These are phyloP conservation scores for Saprolegnia parasitica DNA, from an alignment of 352 stramenopile genomes.

Conservation along the genomic window DNA sequence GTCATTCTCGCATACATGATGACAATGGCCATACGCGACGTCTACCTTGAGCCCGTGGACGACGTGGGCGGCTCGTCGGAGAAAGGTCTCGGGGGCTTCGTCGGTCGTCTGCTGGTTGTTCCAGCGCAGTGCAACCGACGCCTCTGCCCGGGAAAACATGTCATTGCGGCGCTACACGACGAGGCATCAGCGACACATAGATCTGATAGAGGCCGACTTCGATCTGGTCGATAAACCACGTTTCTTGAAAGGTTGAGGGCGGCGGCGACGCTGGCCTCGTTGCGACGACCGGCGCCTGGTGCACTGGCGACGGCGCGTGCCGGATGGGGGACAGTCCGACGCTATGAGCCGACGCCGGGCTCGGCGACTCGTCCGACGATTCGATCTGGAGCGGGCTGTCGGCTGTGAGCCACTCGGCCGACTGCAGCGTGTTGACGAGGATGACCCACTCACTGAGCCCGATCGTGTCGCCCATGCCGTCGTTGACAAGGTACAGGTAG, in stretches of 20 bases:
- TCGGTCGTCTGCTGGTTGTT: conserved; percentile 12
- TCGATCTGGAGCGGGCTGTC: not conserved
- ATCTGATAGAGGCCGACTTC: not conserved
- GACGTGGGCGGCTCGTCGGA: conserved; percentile 9
- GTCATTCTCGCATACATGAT: not conserved
- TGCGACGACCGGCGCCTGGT: not conserved
- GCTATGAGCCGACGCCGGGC: not conserved
- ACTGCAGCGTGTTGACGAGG: conserved; percentile 22
- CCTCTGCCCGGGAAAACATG: conserved; percentile 20
- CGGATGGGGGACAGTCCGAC: not conserved
- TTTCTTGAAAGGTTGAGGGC: not conserved
- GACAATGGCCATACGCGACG: not conserved
- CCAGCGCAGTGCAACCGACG: conserved; percentile 7
- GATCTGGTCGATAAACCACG: conserved; percentile 26
- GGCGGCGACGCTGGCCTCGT: not conserved
- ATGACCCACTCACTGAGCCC: conserved; percentile 11
- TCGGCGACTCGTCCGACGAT: not conserved
- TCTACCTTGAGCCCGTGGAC: conserved; percentile 25
- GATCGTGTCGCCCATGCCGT: conserved; percentile 20
- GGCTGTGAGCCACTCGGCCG: conserved; percentile 4
- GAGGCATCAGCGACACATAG: not conserved
- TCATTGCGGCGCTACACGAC: conserved; percentile 13
- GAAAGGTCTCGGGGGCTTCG: not conserved
- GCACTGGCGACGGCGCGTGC: not conserved
- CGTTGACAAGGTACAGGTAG: conserved; percentile 25